phyloP scores from a whole-genome alignment of 805 yeast genomes.

The Saccharomycopsis vini region DNA sequence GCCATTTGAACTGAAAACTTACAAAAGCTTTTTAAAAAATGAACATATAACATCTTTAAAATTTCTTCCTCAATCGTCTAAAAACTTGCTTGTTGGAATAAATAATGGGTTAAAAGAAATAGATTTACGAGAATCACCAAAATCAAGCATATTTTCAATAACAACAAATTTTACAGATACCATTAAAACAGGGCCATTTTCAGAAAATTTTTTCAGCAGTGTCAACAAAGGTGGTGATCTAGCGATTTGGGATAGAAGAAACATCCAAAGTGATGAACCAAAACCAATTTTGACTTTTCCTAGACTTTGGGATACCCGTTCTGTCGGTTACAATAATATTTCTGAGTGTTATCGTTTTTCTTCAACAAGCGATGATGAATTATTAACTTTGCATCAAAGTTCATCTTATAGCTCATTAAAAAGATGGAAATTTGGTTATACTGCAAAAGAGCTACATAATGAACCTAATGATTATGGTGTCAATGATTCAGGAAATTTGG shows the following conservation, averaged over 20 bases:
- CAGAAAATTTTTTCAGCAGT: conserved; percentile 12
- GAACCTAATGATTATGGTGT: conserved; percentile 4
- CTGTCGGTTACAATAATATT: conserved; percentile 2
- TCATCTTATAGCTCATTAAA: conserved; percentile 12
- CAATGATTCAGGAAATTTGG: conserved; percentile 25
- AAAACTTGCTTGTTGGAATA: conserved; percentile 8
- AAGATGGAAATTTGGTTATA: neutral
- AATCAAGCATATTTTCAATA: neutral
- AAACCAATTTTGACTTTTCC: conserved; percentile 1
- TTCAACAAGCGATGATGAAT: conserved; percentile 8
- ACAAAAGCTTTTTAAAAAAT: conserved; percentile 5
- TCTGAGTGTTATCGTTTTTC: conserved; percentile 15
- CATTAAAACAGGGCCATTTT: conserved; percentile 14
- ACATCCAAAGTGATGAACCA: neutral
- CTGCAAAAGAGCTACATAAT: conserved; percentile 1
- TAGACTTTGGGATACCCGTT: conserved; percentile 3
- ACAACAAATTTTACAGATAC: conserved; percentile 7
- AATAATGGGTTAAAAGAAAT: conserved; percentile 10
- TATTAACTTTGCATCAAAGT: conserved; percentile 12
- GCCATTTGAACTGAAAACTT: neutral
- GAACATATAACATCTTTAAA: conserved; percentile 10
- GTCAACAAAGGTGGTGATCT: conserved; percentile 12
- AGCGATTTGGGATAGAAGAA: conserved; percentile 17
- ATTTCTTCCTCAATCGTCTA: conserved; percentile 1
- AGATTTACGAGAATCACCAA: conserved; percentile 4